These are phyloP conservation scores for Diplocarpon rosae DNA, from an alignment of 2,329 filamentous ascomycete species.

Conservation along the genomic window DNA sequence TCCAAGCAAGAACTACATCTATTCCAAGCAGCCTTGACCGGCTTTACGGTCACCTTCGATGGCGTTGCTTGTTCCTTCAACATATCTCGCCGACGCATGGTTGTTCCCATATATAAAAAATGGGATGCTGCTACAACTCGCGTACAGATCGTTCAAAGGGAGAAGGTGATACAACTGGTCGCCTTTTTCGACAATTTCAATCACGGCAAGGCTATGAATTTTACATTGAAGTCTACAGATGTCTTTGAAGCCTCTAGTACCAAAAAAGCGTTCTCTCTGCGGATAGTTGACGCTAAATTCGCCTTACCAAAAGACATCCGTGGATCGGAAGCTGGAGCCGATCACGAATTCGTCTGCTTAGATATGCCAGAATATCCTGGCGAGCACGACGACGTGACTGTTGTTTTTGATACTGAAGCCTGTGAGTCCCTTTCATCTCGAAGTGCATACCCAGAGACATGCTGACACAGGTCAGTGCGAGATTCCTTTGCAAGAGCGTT, in stretches of 20 bases:
- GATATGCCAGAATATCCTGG: constrained; percentile 83
- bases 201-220: constrained; percentile 82
- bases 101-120: constrained; percentile 88
- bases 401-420: constrained; percentile 69
- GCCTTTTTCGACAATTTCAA: constrained; percentile 84
- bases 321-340: constrained; percentile 38
- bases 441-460: constrained; percentile 2
- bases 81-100: constrained; percentile 76
- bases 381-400: constrained; percentile 84
- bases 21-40: constrained; percentile 71
- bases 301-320: constrained; percentile 54
- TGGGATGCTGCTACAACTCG: constrained; percentile 77
- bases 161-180: constrained; percentile 65
- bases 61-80: constrained; percentile 63
- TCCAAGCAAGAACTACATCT: constrained; percentile 58
- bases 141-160: constrained; percentile 68
- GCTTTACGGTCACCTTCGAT: constrained; percentile 66
- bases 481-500: constrained; percentile 24
- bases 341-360: constrained; percentile 68
- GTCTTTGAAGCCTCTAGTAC: constrained; percentile 60
- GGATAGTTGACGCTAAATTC: constrained; percentile 85
- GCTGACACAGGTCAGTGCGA: constrained; percentile 19
- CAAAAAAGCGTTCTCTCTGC: constrained; percentile 58
- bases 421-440: constrained; percentile 14
- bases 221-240: constrained; percentile 74